Conservation (phyloP, 2,329 filamentous ascomycete genomes). For the Diaporthe australafricana region DNA sequence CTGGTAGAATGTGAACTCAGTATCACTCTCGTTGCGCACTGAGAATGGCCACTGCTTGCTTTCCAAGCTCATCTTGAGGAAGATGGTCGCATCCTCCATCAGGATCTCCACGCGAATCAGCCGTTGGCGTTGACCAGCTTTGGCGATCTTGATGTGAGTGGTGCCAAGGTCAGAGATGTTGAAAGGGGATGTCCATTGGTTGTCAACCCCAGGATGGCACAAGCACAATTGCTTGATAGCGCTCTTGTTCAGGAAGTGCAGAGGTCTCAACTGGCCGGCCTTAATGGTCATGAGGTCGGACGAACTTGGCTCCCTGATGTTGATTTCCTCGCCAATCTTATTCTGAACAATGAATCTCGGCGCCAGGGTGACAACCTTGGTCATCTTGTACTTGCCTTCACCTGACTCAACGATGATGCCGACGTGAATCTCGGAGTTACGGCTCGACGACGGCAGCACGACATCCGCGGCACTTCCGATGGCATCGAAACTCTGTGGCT, state of each 20-base stretch:
- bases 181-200: conserved; percentile 97
- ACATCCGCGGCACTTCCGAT: conserved; percentile 94
- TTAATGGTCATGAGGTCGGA: conserved; percentile 85
- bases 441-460: conserved; percentile 78
- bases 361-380: conserved; percentile 92
- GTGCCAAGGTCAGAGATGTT: conserved; percentile 96
- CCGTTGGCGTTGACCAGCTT: conserved; percentile 87
- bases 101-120: conserved; percentile 89
- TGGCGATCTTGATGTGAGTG: conserved; percentile 92
- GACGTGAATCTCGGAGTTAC: conserved; percentile 85
- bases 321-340: conserved; percentile 87
- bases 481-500: conserved; percentile 96
- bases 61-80: conserved; percentile 90
- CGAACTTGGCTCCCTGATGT: conserved; percentile 91
- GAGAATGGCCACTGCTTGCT: conserved; percentile 98
- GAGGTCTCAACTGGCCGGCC: conserved; percentile 81
- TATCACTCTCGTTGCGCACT: conserved; percentile 97
- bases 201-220: conserved; percentile 93
- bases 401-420: conserved; percentile 91
- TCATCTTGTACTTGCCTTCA: conserved; percentile 97
- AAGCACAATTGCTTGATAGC: conserved; percentile 89
- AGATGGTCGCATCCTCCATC: conserved; percentile 93
- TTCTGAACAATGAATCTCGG: conserved; percentile 96
- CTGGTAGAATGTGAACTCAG: conserved; percentile 96
- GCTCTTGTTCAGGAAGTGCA: conserved; percentile 89